Evolutionary conservation across 1,139 yeast species (phyloP).

Genomic region (Blastobotrys apis): DNA sequence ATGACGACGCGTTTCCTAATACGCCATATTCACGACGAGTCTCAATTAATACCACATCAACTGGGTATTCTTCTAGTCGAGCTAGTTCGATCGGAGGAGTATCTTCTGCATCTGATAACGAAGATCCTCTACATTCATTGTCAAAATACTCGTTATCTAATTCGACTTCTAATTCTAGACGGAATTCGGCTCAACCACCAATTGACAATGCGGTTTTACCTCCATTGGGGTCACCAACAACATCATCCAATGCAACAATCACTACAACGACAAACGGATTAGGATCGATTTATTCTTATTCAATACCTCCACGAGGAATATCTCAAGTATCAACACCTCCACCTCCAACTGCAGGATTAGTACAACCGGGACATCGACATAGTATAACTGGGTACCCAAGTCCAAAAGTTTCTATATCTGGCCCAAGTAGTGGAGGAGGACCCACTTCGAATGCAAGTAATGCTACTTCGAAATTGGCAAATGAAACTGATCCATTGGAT

Average conservation of each 20-base stretch:
- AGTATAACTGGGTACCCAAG: slow-evolving; percentile 17
- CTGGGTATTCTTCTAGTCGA: slow-evolving; percentile 22
- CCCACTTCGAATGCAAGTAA: slow-evolving; percentile 10
- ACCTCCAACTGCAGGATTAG: neutral
- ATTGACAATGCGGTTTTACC: slow-evolving; percentile 16
- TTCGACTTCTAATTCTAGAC: slow-evolving; percentile 28
- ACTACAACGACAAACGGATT: slow-evolving; percentile 9
- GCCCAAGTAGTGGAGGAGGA: slow-evolving; percentile 3
- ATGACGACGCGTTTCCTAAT: slow-evolving; percentile 16
- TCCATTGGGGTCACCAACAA: slow-evolving; percentile 11
- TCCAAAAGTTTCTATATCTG: slow-evolving; percentile 8
- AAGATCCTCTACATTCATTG: slow-evolving; percentile 31
- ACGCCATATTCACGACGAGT: slow-evolving; percentile 25
- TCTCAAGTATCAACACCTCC: slow-evolving; percentile 2
- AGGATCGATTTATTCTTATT: slow-evolving; percentile 10
- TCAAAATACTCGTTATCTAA: slow-evolving; percentile 30
- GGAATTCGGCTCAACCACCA: slow-evolving; percentile 26
- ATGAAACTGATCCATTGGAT: too few species aligned
- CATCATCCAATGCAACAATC: slow-evolving; percentile 10
- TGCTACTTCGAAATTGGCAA: slow-evolving; percentile 5
- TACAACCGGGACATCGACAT: slow-evolving; percentile 14
- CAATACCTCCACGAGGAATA: neutral
- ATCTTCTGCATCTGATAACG: slow-evolving; percentile 31
- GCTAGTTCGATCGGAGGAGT: slow-evolving; percentile 29
- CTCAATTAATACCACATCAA: slow-evolving; percentile 18